These are phyloP conservation scores for Vitis hybrid DNA, from an alignment of 177 flowering plant genomes.

Conservation along the genomic window DNA sequence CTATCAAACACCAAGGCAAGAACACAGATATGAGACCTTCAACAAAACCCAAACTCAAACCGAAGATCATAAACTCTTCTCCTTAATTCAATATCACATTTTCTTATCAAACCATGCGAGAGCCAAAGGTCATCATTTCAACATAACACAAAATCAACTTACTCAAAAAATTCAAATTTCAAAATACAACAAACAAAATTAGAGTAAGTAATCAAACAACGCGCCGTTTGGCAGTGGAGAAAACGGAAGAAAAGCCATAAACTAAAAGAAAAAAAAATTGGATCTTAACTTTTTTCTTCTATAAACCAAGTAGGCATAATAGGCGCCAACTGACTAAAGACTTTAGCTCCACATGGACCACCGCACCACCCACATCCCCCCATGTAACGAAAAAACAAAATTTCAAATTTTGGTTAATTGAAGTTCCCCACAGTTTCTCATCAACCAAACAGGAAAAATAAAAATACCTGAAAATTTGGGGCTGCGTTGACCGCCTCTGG, in stretches of 20 bases:
- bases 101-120: too few species aligned
- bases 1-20: constrained; percentile 14
- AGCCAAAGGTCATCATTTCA: too few species aligned
- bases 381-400: not conserved
- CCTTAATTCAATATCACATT: not conserved
- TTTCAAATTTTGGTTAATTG: too few species aligned
- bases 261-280: not conserved
- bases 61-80: not conserved
- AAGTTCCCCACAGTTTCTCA: too few species aligned
- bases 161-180: too few species aligned
- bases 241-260: not conserved
- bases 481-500: constrained; percentile 33
- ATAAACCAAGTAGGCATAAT: too few species aligned
- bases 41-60: not conserved
- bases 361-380: too few species aligned
- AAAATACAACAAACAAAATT: too few species aligned
- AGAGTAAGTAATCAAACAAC: not conserved
- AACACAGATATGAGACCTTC: not conserved
- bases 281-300: not conserved
- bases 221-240: not conserved
- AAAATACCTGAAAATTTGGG: constrained; percentile 18
- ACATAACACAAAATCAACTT: too few species aligned
- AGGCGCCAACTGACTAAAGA: too few species aligned
- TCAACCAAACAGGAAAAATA: not conserved
- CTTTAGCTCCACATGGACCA: too few species aligned